phyloP scores from a whole-genome alignment of 306 rosid genomes.

The Lathyrus aphaca region DNA sequence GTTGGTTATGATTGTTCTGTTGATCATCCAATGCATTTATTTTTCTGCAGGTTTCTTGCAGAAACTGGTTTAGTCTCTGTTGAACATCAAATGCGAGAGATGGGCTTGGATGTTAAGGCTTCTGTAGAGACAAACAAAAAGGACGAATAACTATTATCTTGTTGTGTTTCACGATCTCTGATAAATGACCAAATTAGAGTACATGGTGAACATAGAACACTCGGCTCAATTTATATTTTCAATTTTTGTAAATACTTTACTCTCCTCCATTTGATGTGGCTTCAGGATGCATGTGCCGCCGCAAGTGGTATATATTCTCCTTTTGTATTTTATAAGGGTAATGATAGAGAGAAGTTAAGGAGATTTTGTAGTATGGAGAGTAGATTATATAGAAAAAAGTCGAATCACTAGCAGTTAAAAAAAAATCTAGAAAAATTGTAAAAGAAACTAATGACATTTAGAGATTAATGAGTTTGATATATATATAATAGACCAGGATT shows the following conservation, averaged over 20 bases:
- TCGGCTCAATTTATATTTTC: neutral
- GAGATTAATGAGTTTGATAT: no score
- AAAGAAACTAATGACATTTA: no score
- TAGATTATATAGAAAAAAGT: no score
- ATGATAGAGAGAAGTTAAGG: no score
- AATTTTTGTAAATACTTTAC: constrained; percentile 16
- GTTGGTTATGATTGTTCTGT: constrained; percentile 10
- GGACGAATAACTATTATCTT: constrained; percentile 38
- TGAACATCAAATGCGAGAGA: constrained; percentile 83
- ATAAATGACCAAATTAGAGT: neutral
- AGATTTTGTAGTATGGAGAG: neutral
- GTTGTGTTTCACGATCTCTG: neutral
- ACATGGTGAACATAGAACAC: neutral
- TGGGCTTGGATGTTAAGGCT: constrained; percentile 58
- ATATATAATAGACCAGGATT: no score
- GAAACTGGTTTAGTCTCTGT: constrained; percentile 82
- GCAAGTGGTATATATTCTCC: neutral
- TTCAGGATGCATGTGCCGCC: neutral
- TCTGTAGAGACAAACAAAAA: constrained; percentile 46
- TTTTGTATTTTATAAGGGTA: neutral
- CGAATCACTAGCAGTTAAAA: no score
- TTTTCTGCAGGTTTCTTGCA: constrained; percentile 74
- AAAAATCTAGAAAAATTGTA: no score
- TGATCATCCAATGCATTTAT: constrained; percentile 34
- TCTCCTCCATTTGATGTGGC: neutral